Evolutionary conservation across 169 alveolate species (phyloP).

Genomic region (Miamiensis avidus): DNA sequence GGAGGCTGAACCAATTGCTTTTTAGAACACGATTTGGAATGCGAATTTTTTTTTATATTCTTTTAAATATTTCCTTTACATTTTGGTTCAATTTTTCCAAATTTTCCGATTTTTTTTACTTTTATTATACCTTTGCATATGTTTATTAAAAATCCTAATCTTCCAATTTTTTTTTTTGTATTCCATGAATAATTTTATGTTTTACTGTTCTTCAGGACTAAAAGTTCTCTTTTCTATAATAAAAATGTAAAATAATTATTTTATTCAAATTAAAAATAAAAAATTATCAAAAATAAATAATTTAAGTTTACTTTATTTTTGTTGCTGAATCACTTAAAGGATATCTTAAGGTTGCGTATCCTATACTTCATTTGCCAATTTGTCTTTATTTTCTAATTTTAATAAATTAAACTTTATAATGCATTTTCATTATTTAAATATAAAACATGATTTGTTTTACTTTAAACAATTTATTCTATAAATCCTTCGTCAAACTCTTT

Average conservation of each 20-base stretch:
- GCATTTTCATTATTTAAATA: too few species aligned
- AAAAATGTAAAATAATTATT: too few species aligned
- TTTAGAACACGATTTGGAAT: not conserved
- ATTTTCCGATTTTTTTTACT: too few species aligned
- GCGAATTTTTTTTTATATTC: not conserved
- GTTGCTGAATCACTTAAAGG: not conserved
- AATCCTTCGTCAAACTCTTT: slow-evolving; percentile 10
- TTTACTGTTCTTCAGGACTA: not conserved
- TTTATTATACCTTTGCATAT: not conserved
- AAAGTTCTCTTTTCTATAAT: not conserved
- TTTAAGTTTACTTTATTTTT: too few species aligned
- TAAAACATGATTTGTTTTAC: too few species aligned
- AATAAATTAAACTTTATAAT: too few species aligned
- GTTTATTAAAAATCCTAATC: not conserved
- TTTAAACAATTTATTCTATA: slow-evolving; percentile 22
- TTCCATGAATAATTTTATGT: not conserved
- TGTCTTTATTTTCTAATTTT: not conserved
- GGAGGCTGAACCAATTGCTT: not conserved
- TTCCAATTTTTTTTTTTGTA: not conserved
- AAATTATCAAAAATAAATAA: too few species aligned
- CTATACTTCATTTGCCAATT: not conserved
- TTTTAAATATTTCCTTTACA: not conserved
- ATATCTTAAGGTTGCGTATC: not conserved
- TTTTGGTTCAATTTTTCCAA: too few species aligned
- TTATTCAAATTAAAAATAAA: too few species aligned